These are phyloP conservation scores for Sclerotinia spermophila DNA, from an alignment of 2,329 filamentous ascomycete species.

Conservation along the genomic window DNA sequence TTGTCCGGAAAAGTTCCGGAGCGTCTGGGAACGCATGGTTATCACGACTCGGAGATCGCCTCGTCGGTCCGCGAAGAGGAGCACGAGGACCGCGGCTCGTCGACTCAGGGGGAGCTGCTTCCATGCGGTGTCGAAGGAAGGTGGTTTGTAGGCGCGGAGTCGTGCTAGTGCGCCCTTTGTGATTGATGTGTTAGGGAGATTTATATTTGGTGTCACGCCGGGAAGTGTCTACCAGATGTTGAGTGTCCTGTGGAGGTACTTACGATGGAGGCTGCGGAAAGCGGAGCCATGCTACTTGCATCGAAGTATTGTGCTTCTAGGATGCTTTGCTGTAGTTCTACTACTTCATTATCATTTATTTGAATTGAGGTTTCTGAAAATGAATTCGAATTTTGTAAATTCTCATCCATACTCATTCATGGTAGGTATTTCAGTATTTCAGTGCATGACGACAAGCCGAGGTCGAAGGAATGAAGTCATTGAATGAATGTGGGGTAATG, in stretches of 20 bases:
- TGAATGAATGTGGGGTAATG: slow-evolving; percentile 10
- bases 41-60: slow-evolving; percentile 74
- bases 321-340: slow-evolving; percentile 32
- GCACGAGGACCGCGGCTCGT: slow-evolving; percentile 80
- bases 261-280: slow-evolving; percentile 34
- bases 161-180: slow-evolving; percentile 47
- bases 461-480: slow-evolving; percentile 9
- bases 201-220: neutral
- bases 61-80: slow-evolving; percentile 79
- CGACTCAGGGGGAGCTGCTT: slow-evolving; percentile 58
- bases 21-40: slow-evolving; percentile 61
- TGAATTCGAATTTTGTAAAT: neutral
- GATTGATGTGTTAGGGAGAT: neutral
- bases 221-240: neutral
- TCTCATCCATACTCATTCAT: neutral
- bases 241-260: slow-evolving; percentile 11
- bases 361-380: neutral
- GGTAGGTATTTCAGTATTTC: neutral
- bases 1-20: slow-evolving; percentile 74
- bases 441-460: neutral
- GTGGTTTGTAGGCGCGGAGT: slow-evolving; percentile 57
- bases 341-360: slow-evolving; percentile 37
- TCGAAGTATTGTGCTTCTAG: slow-evolving; percentile 37
- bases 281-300: slow-evolving; percentile 36
- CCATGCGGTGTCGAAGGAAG: slow-evolving; percentile 57